Evolutionary conservation across 2,329 filamentous ascomycete genomes (phyloP).

Genomic region (Penicillium psychrosexuale): DNA sequence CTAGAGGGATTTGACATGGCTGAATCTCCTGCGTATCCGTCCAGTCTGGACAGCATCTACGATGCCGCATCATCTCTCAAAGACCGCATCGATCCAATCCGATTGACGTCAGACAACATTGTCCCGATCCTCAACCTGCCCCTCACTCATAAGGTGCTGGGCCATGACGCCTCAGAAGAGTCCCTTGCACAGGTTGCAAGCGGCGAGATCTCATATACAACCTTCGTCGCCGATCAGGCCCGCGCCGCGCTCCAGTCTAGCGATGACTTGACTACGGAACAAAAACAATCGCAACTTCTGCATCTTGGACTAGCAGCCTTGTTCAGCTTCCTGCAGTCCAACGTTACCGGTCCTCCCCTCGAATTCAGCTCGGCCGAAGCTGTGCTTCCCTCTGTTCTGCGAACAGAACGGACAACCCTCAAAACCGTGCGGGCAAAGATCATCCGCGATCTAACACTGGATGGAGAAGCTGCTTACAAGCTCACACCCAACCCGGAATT

Average conservation of each 20-base stretch:
- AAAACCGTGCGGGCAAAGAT: slow-evolving; percentile 56
- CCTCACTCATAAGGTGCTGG: slow-evolving; percentile 40
- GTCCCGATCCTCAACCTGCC: slow-evolving; percentile 34
- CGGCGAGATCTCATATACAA: slow-evolving; percentile 38
- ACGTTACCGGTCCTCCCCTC: slow-evolving; percentile 83
- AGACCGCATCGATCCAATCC: slow-evolving; percentile 35
- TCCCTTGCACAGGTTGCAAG: slow-evolving; percentile 29
- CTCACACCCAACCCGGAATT: slow-evolving; percentile 81
- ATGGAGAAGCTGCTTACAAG: slow-evolving; percentile 82
- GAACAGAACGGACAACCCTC: slow-evolving; percentile 41
- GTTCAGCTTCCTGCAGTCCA: slow-evolving; percentile 78
- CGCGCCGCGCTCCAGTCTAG: slow-evolving; percentile 21
- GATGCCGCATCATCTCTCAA: slow-evolving; percentile 26
- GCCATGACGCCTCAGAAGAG: slow-evolving; percentile 31
- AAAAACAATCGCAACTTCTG: slow-evolving; percentile 42
- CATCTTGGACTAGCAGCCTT: slow-evolving; percentile 66
- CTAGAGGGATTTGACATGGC: slow-evolving; percentile 24
- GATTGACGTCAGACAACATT: slow-evolving; percentile 33
- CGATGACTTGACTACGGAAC: slow-evolving; percentile 24
- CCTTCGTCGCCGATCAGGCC: slow-evolving; percentile 37
- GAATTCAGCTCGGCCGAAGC: slow-evolving; percentile 52
- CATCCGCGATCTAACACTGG: slow-evolving; percentile 67
- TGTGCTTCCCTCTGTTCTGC: slow-evolving; percentile 47
- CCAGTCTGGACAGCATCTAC: slow-evolving; percentile 36
- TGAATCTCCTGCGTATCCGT: slow-evolving; percentile 23